Base-by-base conservation (phyloP, 768 basidiomycete genomes). In the Mycena olivaceomarginata region DNA sequence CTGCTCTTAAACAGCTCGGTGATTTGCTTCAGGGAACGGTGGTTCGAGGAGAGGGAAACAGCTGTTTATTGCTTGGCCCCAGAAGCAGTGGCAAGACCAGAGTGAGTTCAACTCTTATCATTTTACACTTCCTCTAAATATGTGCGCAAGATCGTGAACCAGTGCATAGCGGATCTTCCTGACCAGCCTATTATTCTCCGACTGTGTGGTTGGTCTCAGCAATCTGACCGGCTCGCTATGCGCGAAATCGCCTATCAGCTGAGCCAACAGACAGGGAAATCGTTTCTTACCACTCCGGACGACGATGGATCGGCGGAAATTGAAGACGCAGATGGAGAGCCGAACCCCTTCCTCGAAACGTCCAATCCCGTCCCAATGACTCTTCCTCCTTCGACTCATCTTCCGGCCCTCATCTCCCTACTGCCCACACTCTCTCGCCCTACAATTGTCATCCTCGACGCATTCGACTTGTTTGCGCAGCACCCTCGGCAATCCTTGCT, bases 401-500 rank as follows among this genome's bases (percentile, higher is more conserved):
- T 97, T 31, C 93, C 95, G 18, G 89, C 93, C 15, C 85, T 97
- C 72, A 93, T 97, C 77, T 93, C 94, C 16, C 84, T 94, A 25
- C 88, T 98, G 0, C 93, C 96, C 4, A 95, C 95, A 0, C 91
- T 98, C 5, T 87, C 92, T 13, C 93, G 94, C n/a, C 93, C 96
- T 2, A 94, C 95, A 1, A 83, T 99, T 63, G 89, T 99, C 48
- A 85, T 99, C 56, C 89, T 99, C 1, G 98, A 99, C 80, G 94
- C 94, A 9, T 98, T 99, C 84, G 98, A 99, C 83, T 90, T 97
- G 39, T 99, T 99, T 84, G 94, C 97, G 3, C 90, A 94, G 18
- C 97, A 99, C 84, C 94, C 97, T 13, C 92, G 98, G 16, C 98
- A 99, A 82, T 94, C 96, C 2, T 86, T 99, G 31, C 91, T 99